Percentiles rank a stretch among this genome's conserved stretches.
Evolutionary conservation across 164 flowering plant genomes (phyloP).

Genomic region (Magnolia changhungtana): DNA sequence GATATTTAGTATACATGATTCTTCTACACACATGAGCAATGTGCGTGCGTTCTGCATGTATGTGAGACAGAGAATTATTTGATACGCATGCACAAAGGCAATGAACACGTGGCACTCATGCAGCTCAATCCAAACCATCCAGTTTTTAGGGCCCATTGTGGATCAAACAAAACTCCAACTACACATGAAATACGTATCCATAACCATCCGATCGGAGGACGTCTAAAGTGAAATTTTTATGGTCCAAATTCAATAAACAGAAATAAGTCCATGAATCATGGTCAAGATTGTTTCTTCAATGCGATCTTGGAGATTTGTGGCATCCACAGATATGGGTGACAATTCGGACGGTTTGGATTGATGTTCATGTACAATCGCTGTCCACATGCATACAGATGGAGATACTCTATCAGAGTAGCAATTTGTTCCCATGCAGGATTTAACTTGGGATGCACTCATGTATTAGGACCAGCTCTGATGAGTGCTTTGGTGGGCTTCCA

Average conservation of each 20-base stretch:
- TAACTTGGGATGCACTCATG: constrained; percentile 35
- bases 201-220: too few relatives aligned
- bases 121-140: not conserved
- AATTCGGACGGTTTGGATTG: not conserved
- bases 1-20: not conserved
- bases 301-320: not conserved
- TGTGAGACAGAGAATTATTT: too few relatives aligned
- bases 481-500: constrained; percentile 33
- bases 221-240: too few relatives aligned
- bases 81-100: not conserved
- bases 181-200: not conserved
- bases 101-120: not conserved
- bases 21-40: too few relatives aligned
- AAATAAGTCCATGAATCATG: not conserved
- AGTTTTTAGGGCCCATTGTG: not conserved
- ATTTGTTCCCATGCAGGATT: constrained; percentile 15
- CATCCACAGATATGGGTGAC: not conserved
- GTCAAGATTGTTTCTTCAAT: not conserved
- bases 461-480: constrained; percentile 26
- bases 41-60: too few relatives aligned
- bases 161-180: not conserved
- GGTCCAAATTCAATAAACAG: not conserved
- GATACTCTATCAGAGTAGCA: not conserved
- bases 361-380: not conserved
- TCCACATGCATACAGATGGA: not conserved